A percentile compares a stretch with the other conserved stretches of the same genome.
Conservation (phyloP, 1,139 yeast species). For the Pichia sp. region DNA sequence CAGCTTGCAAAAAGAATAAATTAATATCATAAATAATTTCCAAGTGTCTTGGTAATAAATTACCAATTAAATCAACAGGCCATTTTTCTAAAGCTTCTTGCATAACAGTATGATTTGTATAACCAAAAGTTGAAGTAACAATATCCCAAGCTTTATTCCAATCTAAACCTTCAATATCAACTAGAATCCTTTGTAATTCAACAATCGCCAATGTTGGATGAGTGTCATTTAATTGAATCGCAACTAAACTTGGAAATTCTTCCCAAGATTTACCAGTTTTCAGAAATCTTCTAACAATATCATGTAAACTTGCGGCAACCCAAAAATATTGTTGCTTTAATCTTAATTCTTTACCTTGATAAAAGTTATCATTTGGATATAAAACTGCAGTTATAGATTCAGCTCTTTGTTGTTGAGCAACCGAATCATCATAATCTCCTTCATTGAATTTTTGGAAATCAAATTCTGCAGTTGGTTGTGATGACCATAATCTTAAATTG, state of each 20-base stretch:
- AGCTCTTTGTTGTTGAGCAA: slow-evolving; percentile 77
- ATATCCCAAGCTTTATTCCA: slow-evolving; percentile 88
- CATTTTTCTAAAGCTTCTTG: slow-evolving; percentile 93
- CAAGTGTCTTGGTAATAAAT: slow-evolving; percentile 82
- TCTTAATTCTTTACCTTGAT: slow-evolving; percentile 85
- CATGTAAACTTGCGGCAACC: slow-evolving; percentile 92
- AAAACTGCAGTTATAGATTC: slow-evolving; percentile 88
- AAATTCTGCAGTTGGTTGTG: slow-evolving; percentile 85
- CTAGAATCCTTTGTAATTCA: slow-evolving; percentile 79
- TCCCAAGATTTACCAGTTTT: slow-evolving; percentile 74
- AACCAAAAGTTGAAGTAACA: slow-evolving; percentile 77
- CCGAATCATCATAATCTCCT: slow-evolving; percentile 87
- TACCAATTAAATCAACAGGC: slow-evolving; percentile 79
- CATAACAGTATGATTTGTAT: slow-evolving; percentile 93
- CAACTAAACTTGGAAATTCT: slow-evolving; percentile 78
- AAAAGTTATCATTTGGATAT: slow-evolving; percentile 90
- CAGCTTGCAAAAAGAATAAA: slow-evolving; percentile 67
- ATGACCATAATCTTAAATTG: slow-evolving; percentile 86
- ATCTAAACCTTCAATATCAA: slow-evolving; percentile 72
- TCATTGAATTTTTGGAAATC: slow-evolving; percentile 88
- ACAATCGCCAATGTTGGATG: slow-evolving; percentile 92
- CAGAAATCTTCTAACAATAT: slow-evolving; percentile 84
- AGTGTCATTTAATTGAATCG: slow-evolving; percentile 91
- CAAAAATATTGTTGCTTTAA: slow-evolving; percentile 95
- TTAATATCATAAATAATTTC: slow-evolving; percentile 88